Base-by-base conservation (phyloP, 495 filamentous ascomycete species). In the Aspergillus cristatus region DNA sequence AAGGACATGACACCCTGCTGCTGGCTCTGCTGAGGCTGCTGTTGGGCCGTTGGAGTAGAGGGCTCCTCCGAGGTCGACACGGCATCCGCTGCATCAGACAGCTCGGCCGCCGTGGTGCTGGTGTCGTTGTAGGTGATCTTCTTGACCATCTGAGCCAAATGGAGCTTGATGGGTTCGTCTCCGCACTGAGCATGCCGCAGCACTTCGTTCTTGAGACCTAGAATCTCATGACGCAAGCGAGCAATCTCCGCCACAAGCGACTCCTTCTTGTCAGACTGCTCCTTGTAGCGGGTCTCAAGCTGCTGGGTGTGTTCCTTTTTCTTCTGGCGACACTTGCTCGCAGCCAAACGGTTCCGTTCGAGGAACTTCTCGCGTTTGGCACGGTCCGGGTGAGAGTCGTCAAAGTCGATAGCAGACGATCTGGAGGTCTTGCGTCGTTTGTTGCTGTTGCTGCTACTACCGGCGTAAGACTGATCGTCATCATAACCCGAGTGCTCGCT, bases 241-340 rank as follows among this genome's bases (percentile, higher is more conserved):
- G 50, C 46, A 3, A 84, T 53, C 68, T 93, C 22, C 68, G 81
- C 6, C 46, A 63, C 14, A 75, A 96, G 51, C 71, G 88, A 40
- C 70, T 75, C 39, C 63, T 76, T 42, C 71, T 94, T 35, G 59
- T 87, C 40, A 51, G 68, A 35, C 22, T 67, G 54, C 16, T 65
- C 54, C 10, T 64, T 63, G 29, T 51, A 58, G 2, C 47, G 51
- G 3, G 32, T 45, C 43, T 84, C 76, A 3, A 85, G 62, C 17
- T 74, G 68, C 28, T 73, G 62, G 6, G 79, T 78, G 55, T 76
- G 80, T 45, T 79, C 74, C 53, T 90, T 93, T 60, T 91, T 90
- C 69, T 89, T 90, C 54, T 82, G 77, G 2, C 87, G 76, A 52
- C 86, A 93, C 48, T 93, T 94, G 58, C 76, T 85, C 0, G 87